Evolutionary conservation across 2,329 filamentous ascomycete species (phyloP).

Genomic region (Neophaeococcomyces aloes): DNA sequence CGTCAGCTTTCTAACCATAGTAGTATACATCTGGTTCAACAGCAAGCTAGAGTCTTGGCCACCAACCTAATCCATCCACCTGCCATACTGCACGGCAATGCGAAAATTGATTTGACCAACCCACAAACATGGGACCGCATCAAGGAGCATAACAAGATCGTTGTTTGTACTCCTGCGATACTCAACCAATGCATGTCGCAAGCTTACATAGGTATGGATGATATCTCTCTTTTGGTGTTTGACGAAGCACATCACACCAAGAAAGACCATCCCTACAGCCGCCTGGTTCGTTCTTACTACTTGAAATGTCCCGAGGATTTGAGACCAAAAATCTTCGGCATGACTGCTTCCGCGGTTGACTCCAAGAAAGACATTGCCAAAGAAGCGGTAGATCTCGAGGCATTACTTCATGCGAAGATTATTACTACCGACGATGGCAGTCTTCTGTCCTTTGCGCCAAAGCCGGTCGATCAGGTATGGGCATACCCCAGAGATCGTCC

Average conservation of each 20-base stretch:
- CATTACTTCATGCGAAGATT: conserved; percentile 68
- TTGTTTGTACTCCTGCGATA: conserved; percentile 88
- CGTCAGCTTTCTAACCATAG: background rate
- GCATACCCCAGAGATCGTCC: conserved; percentile 43
- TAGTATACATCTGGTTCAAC: conserved; percentile 79
- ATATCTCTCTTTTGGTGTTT: conserved; percentile 84
- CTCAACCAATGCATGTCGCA: conserved; percentile 67
- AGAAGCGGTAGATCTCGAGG: conserved; percentile 61
- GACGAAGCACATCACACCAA: conserved; percentile 96
- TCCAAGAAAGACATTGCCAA: conserved; percentile 61
- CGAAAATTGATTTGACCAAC: conserved; percentile 52
- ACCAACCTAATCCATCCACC: conserved; percentile 70
- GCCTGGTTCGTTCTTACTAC: conserved; percentile 83
- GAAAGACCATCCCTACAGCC: conserved; percentile 81
- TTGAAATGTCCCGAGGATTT: conserved; percentile 34
- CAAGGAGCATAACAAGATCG: conserved; percentile 59
- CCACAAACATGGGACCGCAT: conserved; percentile 49
- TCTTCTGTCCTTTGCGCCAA: conserved; percentile 49
- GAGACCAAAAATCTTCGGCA: conserved; percentile 75
- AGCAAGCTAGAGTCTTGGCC: conserved; percentile 73
- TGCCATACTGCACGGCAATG: conserved; percentile 61
- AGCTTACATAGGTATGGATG: conserved; percentile 66
- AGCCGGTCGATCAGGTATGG: conserved; percentile 50
- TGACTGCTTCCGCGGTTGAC: conserved; percentile 94
- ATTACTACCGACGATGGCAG: conserved; percentile 59